Conservation (phyloP, 176 grass and related monocot genomes). For the Cenchrus purpureus region DNA sequence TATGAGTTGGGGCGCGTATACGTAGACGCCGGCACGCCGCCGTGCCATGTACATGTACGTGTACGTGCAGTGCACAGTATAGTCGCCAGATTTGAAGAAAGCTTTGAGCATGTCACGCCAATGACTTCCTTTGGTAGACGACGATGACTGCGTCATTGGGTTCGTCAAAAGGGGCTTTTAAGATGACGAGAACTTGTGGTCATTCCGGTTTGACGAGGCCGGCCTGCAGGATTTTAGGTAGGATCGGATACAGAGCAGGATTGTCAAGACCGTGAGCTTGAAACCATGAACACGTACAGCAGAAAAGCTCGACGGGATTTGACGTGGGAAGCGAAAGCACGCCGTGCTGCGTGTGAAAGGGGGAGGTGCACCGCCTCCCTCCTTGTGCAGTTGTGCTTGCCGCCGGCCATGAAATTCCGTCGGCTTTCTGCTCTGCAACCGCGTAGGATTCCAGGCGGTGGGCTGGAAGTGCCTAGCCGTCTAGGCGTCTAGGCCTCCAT, state of each 20-base stretch:
- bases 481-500: too few species aligned
- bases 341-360: too few species aligned
- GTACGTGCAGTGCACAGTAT: not conserved
- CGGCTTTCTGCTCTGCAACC: too few species aligned
- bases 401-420: too few species aligned
- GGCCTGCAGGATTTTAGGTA: not conserved
- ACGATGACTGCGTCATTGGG: not conserved
- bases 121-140: not conserved
- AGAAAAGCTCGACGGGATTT: not conserved
- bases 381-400: too few species aligned
- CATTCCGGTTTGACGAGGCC: not conserved
- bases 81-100: not conserved
- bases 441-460: too few species aligned
- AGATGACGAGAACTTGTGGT: not conserved
- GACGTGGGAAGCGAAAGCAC: too few species aligned
- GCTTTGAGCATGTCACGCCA: not conserved
- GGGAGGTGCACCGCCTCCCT: too few species aligned
- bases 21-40: not conserved
- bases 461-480: too few species aligned
- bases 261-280: not conserved
- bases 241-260: too few species aligned
- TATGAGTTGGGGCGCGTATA: not conserved
- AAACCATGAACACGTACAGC: not conserved
- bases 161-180: constrained; percentile 29
- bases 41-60: not conserved